A percentile compares a stretch with the other conserved stretches of the same genome.
Evolutionary conservation across 257 asterid genomes (phyloP).

Genomic region (Lavandula angustifolia): DNA sequence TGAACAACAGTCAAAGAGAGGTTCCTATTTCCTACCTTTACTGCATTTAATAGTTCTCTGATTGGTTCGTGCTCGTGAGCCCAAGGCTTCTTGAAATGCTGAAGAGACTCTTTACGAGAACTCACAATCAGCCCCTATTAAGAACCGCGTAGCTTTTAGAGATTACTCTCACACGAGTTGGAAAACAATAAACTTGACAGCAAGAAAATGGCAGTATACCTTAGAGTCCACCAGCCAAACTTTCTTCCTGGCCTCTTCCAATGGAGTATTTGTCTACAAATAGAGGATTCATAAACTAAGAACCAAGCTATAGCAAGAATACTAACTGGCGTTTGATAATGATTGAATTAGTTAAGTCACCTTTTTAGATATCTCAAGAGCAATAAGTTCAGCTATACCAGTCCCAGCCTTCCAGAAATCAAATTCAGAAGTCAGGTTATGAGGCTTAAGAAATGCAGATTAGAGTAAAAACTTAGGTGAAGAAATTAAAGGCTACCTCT

Average conservation of each 20-base stretch:
- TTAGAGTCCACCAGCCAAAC: constrained; percentile 97
- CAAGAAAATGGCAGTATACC: constrained; percentile 40
- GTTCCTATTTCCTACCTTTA: constrained; percentile 51
- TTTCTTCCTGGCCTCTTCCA: constrained; percentile 81
- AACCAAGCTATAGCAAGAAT: constrained; percentile 19
- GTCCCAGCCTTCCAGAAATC: constrained; percentile 82
- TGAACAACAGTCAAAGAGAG: neutral
- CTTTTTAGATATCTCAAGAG: constrained; percentile 79
- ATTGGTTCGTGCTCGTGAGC: constrained; percentile 86
- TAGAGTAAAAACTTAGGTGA: neutral
- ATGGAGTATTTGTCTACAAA: constrained; percentile 58
- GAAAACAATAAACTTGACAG: neutral
- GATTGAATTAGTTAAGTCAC: constrained; percentile 35
- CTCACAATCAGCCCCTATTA: constrained; percentile 72
- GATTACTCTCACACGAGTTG: neutral
- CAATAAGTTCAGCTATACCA: constrained; percentile 95
- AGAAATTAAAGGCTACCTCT: constrained; percentile 52
- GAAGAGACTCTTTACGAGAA: constrained; percentile 84
- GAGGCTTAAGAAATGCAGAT: neutral
- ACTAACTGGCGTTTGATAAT: neutral
- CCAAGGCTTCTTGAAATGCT: constrained; percentile 89
- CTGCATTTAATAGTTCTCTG: constrained; percentile 72
- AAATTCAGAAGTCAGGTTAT: constrained; percentile 27
- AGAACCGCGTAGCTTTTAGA: constrained; percentile 19
- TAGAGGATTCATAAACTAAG: constrained; percentile 19